Percentiles rank a stretch among this genome's conserved stretches.
phyloP scores from a whole-genome alignment of 2,329 filamentous ascomycete species.

The Aspergillus alliaceus region DNA sequence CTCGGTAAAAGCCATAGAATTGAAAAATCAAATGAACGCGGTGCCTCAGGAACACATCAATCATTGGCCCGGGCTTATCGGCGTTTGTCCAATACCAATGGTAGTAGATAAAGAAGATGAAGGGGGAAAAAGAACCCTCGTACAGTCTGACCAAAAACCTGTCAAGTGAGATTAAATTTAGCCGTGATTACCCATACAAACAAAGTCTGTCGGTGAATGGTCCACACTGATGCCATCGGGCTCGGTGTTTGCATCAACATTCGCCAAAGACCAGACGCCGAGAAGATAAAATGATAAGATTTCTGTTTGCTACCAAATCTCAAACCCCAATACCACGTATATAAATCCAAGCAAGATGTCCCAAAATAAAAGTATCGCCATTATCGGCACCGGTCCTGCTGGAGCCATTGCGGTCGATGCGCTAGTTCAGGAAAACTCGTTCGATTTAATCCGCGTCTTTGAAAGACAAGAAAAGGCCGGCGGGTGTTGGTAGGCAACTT shows the following conservation, averaged over 20 bases:
- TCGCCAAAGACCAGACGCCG: background rate
- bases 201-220: too few species aligned
- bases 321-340: background rate
- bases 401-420: conserved; percentile 63
- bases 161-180: too few species aligned
- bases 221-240: conserved; percentile 11
- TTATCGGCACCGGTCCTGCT: conserved; percentile 62
- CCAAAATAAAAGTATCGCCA: conserved; percentile 49
- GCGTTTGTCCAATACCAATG: too few species aligned
- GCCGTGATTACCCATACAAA: too few species aligned
- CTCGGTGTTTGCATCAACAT: conserved; percentile 8
- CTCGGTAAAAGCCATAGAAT: too few species aligned
- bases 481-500: conserved; percentile 57
- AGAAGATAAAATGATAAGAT: background rate
- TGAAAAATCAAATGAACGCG: background rate
- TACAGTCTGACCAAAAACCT: too few species aligned
- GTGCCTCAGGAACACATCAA: background rate
- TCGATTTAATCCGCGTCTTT: conserved; percentile 62
- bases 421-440: conserved; percentile 57
- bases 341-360: conserved; percentile 4
- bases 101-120: too few species aligned
- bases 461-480: conserved; percentile 60
- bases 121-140: too few species aligned
- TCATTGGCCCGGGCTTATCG: too few species aligned
- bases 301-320: background rate